These are phyloP conservation scores for Aspergillus ochraceoroseus DNA, from an alignment of 2,329 filamentous ascomycete species.

Conservation along the genomic window DNA sequence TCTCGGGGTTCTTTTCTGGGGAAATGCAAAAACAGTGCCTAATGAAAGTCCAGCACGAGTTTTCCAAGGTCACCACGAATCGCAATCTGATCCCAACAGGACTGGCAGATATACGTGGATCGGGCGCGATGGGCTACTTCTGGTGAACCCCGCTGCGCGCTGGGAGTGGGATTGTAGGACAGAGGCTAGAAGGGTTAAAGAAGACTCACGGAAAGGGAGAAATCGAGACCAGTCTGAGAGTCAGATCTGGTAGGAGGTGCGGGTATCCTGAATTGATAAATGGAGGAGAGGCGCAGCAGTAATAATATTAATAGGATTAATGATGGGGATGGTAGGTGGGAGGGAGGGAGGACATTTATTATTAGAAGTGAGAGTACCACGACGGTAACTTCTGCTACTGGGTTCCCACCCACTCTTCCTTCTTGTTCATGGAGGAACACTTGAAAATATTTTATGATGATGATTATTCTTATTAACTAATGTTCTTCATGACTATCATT, in stretches of 20 bases:
- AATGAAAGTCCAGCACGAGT: slow-evolving; percentile 3
- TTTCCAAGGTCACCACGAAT: slow-evolving; percentile 3
- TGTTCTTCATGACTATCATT: no score
- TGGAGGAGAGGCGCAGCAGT: not conserved
- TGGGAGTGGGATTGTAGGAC: slow-evolving; percentile 9
- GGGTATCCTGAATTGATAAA: slow-evolving; percentile 6
- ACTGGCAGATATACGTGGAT: slow-evolving; percentile 7
- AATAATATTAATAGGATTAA: no score
- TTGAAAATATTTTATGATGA: no score
- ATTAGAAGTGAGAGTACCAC: no score
- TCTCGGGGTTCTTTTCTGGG: slow-evolving; percentile 5
- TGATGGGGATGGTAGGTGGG: no score
- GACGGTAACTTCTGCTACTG: no score
- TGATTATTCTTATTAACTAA: no score
- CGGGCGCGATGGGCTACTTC: slow-evolving; percentile 10
- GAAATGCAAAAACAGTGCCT: slow-evolving; percentile 6
- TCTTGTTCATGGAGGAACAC: no score
- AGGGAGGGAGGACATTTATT: no score
- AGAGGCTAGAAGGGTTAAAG: slow-evolving; percentile 7
- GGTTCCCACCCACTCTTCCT: no score
- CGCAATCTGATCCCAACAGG: slow-evolving; percentile 8
- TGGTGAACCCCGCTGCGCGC: slow-evolving; percentile 18
- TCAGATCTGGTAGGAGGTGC: not conserved
- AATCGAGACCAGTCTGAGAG: no score
- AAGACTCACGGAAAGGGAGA: slow-evolving; percentile 16